Base-by-base conservation (phyloP, 805 yeast genomes). In the Lipomyces mesembrius region DNA sequence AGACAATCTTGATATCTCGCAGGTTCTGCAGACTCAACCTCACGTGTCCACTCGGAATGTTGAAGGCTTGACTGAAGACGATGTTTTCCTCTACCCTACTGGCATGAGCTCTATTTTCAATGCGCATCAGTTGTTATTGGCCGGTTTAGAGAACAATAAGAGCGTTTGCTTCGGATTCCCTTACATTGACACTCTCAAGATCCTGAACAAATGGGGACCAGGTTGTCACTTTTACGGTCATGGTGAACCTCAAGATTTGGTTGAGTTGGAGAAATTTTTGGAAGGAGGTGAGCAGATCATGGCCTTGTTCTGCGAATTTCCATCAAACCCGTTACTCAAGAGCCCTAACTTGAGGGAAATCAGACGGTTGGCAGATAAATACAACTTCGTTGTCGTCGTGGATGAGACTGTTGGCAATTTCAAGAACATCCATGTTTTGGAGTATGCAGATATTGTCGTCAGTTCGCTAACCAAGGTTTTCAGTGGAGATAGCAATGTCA, bases 361-460 rank as follows among this genome's bases (percentile, higher is more conserved):
- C 66, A 83, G 88, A 64, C 75, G 82, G 63, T 82, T 95, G 63
- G 87, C 96, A 2, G 85, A 85, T 67, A 81, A 88, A 72, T 90
- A 83, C 79, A 83, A 84, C 1, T 95, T 95, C 78, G 87, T 88
- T 17, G 86, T 95, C 43, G 90, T 91, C 20, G 89, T 95, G 52
- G 99, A 95, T 79, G 99, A 95, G 75, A 95, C 98, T 0, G 90
- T 93, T 27, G 98, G 98, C 17, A 95, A 95, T 74, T 88, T 92
- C 75, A 83, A 90, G 68, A 95, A 95, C 78, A 84, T 92, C 60
- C 90, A 91, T 72, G 90, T 90, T 3, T 81, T 92, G 65, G 89
- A 91, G 25, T 89, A 85, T 76, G 88, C 91, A n/a, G 99, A 95
- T 77, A 84, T 93, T 60, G 89, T 91, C 17, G 95, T 88, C 43